These are phyloP conservation scores for Talaromyces pinophilus DNA, from an alignment of 2,329 filamentous ascomycete species.

Conservation along the genomic window DNA sequence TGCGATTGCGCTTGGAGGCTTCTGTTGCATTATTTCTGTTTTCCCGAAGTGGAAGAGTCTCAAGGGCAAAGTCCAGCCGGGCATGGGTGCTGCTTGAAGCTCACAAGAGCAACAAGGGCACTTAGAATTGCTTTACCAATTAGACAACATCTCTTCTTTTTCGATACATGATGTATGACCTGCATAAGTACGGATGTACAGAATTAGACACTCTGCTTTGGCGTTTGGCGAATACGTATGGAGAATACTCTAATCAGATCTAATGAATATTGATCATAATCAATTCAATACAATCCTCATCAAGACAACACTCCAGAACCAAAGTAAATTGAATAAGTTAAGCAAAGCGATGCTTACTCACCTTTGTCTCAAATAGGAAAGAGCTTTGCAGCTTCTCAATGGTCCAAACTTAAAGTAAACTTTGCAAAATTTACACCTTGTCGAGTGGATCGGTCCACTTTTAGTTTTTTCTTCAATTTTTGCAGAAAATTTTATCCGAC, in stretches of 20 bases:
- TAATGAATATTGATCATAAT: background rate
- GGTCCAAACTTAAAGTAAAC: background rate
- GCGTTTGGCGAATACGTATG: background rate
- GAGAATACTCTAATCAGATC: background rate
- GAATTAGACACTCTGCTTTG: background rate
- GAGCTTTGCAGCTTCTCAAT: background rate
- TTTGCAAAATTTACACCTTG: background rate
- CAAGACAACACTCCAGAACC: background rate
- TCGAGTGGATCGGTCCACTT: background rate
- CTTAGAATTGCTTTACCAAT: background rate
- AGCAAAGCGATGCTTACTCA: background rate
- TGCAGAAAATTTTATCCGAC: background rate
- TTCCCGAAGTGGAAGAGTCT: constrained; percentile 25
- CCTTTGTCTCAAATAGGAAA: background rate
- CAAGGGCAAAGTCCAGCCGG: constrained; percentile 24
- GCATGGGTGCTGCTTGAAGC: constrained; percentile 15
- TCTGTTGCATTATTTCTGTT: constrained; percentile 21
- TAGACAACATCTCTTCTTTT: background rate
- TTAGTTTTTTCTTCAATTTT: background rate
- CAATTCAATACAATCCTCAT: background rate
- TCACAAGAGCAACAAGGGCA: background rate
- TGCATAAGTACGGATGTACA: background rate
- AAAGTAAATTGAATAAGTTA: background rate
- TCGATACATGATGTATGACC: background rate
- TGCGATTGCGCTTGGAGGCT: constrained; percentile 21